A percentile compares a stretch with the other conserved stretches of the same genome.
These are phyloP conservation scores for Xylariomycetidae sp. DNA, from an alignment of 2,329 filamentous ascomycete genomes.

Conservation along the genomic window DNA sequence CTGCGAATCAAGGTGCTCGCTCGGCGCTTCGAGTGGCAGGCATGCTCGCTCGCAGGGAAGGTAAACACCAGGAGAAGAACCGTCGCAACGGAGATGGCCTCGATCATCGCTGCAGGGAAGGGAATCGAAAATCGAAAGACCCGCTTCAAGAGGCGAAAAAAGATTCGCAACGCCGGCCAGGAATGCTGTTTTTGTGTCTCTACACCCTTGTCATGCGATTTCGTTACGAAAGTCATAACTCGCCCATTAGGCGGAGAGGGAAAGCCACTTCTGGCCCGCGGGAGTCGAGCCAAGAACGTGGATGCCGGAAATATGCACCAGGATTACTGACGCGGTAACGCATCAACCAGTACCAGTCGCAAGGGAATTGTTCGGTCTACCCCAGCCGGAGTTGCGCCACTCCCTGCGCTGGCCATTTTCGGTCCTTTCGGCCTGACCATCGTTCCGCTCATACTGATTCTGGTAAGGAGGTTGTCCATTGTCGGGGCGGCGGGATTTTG, in stretches of 20 bases:
- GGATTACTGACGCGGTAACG: too few relatives aligned
- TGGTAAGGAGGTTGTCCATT: constrained; percentile 39
- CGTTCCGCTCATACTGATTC: constrained; percentile 39
- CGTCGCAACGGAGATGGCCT: constrained; percentile 10
- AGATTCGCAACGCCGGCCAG: constrained; percentile 25
- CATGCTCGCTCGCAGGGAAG: constrained; percentile 16
- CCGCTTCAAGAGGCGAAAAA: constrained; percentile 11
- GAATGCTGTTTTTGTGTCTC: constrained; percentile 25
- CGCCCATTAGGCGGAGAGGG: too few relatives aligned
- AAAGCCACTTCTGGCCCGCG: too few relatives aligned
- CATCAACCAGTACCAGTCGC: constrained; percentile 38
- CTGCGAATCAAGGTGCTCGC: constrained; percentile 14
- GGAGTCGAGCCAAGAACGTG: too few relatives aligned
- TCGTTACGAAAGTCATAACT: constrained; percentile 17
- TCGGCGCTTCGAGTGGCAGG: constrained; percentile 15
- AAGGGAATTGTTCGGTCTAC: constrained; percentile 43
- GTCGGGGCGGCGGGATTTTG: constrained; percentile 42
- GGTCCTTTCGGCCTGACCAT: constrained; percentile 33
- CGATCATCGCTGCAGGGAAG: constrained; percentile 2
- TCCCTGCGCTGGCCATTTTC: constrained; percentile 43
- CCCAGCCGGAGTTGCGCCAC: constrained; percentile 53
- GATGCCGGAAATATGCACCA: too few relatives aligned
- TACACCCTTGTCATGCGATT: constrained; percentile 23
- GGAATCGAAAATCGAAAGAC: constrained; percentile 16
- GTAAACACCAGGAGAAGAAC: constrained; percentile 13